These are phyloP conservation scores for Dentipellis fragilis DNA, from an alignment of 768 basidiomycete species.

Conservation along the genomic window DNA sequence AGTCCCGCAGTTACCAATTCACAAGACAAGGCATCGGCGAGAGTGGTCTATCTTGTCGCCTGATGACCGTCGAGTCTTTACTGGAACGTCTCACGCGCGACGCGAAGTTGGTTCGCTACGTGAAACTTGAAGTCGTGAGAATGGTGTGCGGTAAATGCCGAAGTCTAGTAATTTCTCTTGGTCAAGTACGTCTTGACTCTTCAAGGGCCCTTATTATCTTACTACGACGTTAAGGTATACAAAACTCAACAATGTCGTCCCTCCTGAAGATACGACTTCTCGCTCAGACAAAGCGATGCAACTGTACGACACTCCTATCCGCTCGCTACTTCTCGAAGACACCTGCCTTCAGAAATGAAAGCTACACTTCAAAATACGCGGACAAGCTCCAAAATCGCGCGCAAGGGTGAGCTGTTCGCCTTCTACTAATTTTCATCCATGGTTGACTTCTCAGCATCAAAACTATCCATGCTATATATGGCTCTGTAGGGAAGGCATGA, in stretches of 20 bases:
- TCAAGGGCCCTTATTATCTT: not conserved
- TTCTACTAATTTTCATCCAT: conserved; percentile 3
- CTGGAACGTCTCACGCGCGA: no score
- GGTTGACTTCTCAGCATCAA: not conserved
- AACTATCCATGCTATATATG: not conserved
- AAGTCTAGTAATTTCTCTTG: no score
- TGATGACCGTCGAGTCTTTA: no score
- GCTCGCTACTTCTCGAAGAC: not conserved
- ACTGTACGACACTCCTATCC: not conserved
- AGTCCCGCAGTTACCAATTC: no score
- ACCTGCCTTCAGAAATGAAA: conserved; percentile 2
- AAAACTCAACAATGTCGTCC: not conserved
- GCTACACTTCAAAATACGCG: conserved; percentile 55
- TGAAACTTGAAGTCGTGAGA: not conserved
- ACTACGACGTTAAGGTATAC: not conserved
- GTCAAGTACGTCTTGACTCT: not conserved
- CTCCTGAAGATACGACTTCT: not conserved
- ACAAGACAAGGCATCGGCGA: no score
- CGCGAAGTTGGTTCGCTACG: no score
- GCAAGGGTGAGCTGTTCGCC: conserved; percentile 43
- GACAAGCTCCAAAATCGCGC: conserved; percentile 58
- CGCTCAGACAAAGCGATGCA: no score
- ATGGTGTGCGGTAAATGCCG: not conserved
- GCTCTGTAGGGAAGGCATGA: conserved; percentile 6
- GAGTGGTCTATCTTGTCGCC: no score